Evolutionary conservation across 345 rosid species (phyloP), one percentile per base, ranked within the genome.

Genomic region (Eutrema japonicum): DNA sequence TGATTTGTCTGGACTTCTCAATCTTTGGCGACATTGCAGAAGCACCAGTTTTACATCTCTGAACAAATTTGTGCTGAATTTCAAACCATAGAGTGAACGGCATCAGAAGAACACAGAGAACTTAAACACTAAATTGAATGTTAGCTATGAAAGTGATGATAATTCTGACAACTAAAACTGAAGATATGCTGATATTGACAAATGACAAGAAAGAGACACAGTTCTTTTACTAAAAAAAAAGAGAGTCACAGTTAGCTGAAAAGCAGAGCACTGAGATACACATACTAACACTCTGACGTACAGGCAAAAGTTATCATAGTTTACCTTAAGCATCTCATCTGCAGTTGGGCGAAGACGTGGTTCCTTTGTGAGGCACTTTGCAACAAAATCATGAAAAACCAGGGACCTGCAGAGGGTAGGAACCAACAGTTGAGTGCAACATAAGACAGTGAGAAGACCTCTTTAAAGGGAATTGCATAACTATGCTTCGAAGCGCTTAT

Each of bases 301-400:
- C 53, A 71, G 6, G 67, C 26, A 57, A 41, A 64, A 71, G 11
- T 18, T 51, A 27, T 71, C 22, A 41, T 22, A 58, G 22, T 59
- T 51, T 78, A 94, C 98, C 93, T 92, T 95, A 66, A 92, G 82
- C 96, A 95, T 90, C 86, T 95, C 99, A 51, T 85, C 82, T 78
- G 99, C 99, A 66, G 96, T 83, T 58, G 98, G 99, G 50, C 99
- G 97, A 75, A 81, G 72, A 48, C 98, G 93, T 68, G 99, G 93
- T 75, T 95, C 99, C 72, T 95, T 95, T 63, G 99, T 92, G 27
- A 95, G 92, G 85, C 91, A 90, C 82, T 86, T 92, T 6, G 99
- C 99, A 71, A 92, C 87, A 82, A 95, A 95, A 85, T 95, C 99
- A 89, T 95, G 99, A 62, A 92, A 95, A 53, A 95, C 90, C 68